Evolutionary conservation across 768 basidiomycete species (phyloP).

Genomic region (Asterophora lycoperdoides): DNA sequence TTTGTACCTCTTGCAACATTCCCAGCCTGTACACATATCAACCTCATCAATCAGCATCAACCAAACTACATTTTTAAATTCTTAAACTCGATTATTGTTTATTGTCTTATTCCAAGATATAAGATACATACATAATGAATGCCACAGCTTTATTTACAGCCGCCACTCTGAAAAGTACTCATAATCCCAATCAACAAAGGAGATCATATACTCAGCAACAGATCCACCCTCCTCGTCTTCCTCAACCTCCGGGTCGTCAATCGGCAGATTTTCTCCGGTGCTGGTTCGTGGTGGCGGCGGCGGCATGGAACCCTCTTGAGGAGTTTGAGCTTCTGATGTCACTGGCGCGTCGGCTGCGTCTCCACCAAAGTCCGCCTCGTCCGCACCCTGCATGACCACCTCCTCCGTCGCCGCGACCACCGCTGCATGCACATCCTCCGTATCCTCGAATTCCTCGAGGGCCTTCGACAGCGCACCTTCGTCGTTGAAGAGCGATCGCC

Average conservation of each 20-base stretch:
- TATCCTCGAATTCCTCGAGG: slow-evolving; percentile 83
- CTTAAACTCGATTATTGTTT: too few relatives aligned
- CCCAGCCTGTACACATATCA: too few relatives aligned
- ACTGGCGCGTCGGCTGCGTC: slow-evolving; percentile 27
- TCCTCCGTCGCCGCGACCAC: slow-evolving; percentile 72
- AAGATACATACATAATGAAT: neutral
- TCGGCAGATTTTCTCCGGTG: slow-evolving; percentile 26
- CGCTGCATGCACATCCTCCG: slow-evolving; percentile 82
- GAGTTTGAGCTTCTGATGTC: slow-evolving; percentile 11
- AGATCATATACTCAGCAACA: slow-evolving; percentile 82
- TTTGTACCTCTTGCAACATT: too few relatives aligned
- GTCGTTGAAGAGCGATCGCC: slow-evolving; percentile 78
- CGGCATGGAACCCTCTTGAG: slow-evolving; percentile 5
- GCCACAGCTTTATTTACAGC: slow-evolving; percentile 30
- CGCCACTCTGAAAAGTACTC: slow-evolving; percentile 76
- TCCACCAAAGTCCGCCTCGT: slow-evolving; percentile 75
- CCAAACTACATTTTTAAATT: too few relatives aligned
- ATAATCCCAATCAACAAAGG: slow-evolving; percentile 54
- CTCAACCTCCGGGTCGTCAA: slow-evolving; percentile 34
- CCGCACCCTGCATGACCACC: slow-evolving; percentile 67
- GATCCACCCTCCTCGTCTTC: slow-evolving; percentile 64
- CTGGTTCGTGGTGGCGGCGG: slow-evolving; percentile 11
- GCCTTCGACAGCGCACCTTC: slow-evolving; percentile 64
- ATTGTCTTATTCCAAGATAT: too few relatives aligned
- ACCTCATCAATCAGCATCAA: too few relatives aligned